Evolutionary conservation across 257 asterid species (phyloP).

Genomic region (Thymus mandschuricus): DNA sequence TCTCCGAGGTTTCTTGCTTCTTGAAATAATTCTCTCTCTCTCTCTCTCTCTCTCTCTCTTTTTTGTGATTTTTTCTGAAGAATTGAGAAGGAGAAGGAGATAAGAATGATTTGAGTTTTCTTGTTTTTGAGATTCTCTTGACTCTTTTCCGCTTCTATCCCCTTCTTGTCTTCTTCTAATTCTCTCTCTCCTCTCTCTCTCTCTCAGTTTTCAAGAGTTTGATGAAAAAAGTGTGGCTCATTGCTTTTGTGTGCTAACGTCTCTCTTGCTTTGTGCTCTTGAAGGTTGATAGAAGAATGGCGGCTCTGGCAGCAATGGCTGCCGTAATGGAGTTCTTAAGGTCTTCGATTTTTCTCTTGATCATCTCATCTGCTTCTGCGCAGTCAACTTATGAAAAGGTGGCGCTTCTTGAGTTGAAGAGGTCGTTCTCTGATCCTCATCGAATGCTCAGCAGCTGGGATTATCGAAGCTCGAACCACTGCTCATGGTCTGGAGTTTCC

Average conservation of each 20-base stretch:
- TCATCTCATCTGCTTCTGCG: slow-evolving; percentile 29
- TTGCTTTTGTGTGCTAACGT: slow-evolving; percentile 3
- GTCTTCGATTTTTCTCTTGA: slow-evolving; percentile 27
- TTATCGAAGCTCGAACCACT: slow-evolving; percentile 33
- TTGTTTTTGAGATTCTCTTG: slow-evolving; percentile 25
- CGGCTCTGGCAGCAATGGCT: slow-evolving; percentile 29
- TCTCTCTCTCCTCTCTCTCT: slow-evolving; percentile 9
- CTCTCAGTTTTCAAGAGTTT: slow-evolving; percentile 21
- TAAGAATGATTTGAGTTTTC: slow-evolving; percentile 5
- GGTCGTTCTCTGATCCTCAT: slow-evolving; percentile 43
- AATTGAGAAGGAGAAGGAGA: background rate
- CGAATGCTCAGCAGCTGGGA: slow-evolving; percentile 47
- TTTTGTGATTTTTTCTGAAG: slow-evolving; percentile 16
- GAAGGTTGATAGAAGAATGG: slow-evolving; percentile 33
- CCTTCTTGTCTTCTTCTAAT: background rate
- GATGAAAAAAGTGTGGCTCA: background rate
- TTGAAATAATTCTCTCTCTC: background rate
- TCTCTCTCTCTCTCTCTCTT: no score
- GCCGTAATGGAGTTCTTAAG: slow-evolving; percentile 31
- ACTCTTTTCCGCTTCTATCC: no score
- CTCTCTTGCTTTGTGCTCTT: slow-evolving; percentile 21
- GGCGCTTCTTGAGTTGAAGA: slow-evolving; percentile 42
- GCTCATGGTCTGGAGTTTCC: slow-evolving; percentile 51
- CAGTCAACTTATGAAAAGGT: slow-evolving; percentile 36
- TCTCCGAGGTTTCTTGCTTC: slow-evolving; percentile 36